phyloP scores from a whole-genome alignment of 129 eudicot genomes.

The Chrysanthemum makinoi region DNA sequence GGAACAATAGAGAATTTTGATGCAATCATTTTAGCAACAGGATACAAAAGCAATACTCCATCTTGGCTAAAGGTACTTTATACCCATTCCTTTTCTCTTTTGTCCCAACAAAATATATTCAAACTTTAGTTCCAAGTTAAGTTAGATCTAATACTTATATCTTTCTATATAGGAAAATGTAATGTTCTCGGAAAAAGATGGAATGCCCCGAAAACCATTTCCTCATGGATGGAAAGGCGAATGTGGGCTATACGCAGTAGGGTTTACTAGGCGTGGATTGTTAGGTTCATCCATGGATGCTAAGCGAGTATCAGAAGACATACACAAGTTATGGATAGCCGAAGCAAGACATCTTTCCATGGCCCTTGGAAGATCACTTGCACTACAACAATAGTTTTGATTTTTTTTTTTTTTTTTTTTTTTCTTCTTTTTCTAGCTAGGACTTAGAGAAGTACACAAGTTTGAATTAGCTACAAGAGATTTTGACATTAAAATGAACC shows the following conservation, averaged over 20 bases:
- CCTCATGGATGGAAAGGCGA: slow-evolving; percentile 98
- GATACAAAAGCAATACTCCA: slow-evolving; percentile 97
- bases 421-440: background rate
- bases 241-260: slow-evolving; percentile 84
- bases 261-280: slow-evolving; percentile 93
- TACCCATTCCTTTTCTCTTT: slow-evolving; percentile 14
- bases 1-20: slow-evolving; percentile 73
- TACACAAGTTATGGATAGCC: slow-evolving; percentile 49
- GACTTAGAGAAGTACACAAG: slow-evolving; percentile 15
- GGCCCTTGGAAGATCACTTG: slow-evolving; percentile 31
- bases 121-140: background rate
- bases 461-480: slow-evolving; percentile 26
- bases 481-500: slow-evolving; percentile 38
- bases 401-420: background rate
- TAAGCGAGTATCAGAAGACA: slow-evolving; percentile 70
- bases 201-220: slow-evolving; percentile 81
- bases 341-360: slow-evolving; percentile 46
- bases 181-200: slow-evolving; percentile 92
- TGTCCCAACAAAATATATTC: background rate
- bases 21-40: slow-evolving; percentile 95
- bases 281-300: slow-evolving; percentile 97
- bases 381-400: slow-evolving; percentile 29
- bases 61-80: slow-evolving; percentile 86
- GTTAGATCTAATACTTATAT: background rate
- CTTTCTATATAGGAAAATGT: slow-evolving; percentile 51